These are phyloP conservation scores for Linum tenue DNA, from an alignment of 345 rosid genomes.

Conservation along the genomic window DNA sequence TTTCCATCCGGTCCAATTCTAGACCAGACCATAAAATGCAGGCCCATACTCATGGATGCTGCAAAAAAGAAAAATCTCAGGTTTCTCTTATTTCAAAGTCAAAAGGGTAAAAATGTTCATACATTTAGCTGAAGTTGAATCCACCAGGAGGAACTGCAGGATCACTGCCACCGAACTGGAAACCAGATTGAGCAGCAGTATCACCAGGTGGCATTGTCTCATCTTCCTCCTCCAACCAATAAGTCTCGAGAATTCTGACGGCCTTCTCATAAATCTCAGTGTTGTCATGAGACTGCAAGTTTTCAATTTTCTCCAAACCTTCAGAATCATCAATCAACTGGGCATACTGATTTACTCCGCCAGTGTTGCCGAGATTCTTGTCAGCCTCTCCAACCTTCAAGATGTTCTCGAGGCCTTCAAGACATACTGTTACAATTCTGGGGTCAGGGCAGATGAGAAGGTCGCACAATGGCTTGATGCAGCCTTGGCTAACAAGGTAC, in stretches of 20 bases:
- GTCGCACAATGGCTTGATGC: constrained; percentile 76
- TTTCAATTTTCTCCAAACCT: constrained; percentile 77
- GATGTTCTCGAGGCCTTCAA: constrained; percentile 72
- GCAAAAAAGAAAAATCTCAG: too few species aligned
- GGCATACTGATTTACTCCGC: constrained; percentile 50
- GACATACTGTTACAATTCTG: constrained; percentile 65
- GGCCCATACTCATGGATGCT: too few species aligned
- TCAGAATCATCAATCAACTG: constrained; percentile 75
- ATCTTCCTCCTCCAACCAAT: constrained; percentile 82
- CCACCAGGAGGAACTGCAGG: constrained; percentile 64
- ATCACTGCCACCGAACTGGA: constrained; percentile 59
- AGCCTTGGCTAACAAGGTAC: constrained; percentile 55
- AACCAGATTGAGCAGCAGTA: constrained; percentile 37
- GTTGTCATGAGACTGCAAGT: constrained; percentile 78
- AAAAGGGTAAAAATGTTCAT: not conserved
- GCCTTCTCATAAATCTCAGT: constrained; percentile 81
- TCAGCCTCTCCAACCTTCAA: constrained; percentile 80
- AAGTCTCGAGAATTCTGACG: constrained; percentile 71
- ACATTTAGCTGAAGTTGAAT: constrained; percentile 59
- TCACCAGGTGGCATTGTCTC: constrained; percentile 54
- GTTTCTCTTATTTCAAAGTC: not conserved
- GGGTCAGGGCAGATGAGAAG: constrained; percentile 81
- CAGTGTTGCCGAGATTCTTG: constrained; percentile 44
- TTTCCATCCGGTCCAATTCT: constrained; percentile 4
- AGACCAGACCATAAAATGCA: constrained; percentile 15